Conservation (phyloP, 768 basidiomycete species). For the Amanita subjunquillea region DNA sequence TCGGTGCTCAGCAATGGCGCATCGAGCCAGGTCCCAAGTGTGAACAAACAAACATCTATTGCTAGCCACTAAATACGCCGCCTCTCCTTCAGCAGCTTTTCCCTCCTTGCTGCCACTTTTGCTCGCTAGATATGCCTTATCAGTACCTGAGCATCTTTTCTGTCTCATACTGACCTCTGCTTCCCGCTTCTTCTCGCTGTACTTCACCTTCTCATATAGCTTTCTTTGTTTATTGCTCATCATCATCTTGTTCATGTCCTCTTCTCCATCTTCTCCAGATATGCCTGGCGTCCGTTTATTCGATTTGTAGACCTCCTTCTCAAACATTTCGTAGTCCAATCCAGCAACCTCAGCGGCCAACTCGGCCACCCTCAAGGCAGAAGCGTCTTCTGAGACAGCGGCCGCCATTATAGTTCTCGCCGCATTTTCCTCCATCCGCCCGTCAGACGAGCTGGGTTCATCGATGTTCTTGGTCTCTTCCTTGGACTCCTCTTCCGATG, state of each 20-base stretch:
- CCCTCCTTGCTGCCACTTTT: slow-evolving; percentile 48
- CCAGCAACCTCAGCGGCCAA: slow-evolving; percentile 87
- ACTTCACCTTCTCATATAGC: slow-evolving; percentile 89
- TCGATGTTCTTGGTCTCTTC: neutral
- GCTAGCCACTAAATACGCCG: slow-evolving; percentile 11
- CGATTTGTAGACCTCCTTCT: slow-evolving; percentile 60
- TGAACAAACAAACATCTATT: neutral
- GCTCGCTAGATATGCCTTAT: slow-evolving; percentile 35
- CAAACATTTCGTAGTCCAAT: slow-evolving; percentile 69
- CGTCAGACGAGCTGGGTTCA: neutral
- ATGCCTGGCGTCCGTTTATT: slow-evolving; percentile 29
- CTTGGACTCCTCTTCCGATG: slow-evolving; percentile 11
- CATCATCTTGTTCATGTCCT: slow-evolving; percentile 96
- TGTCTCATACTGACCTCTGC: slow-evolving; percentile 53
- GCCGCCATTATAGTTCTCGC: slow-evolving; percentile 18
- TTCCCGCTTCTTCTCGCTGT: slow-evolving; percentile 66
- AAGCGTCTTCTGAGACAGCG: slow-evolving; percentile 36
- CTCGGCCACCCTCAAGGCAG: slow-evolving; percentile 77
- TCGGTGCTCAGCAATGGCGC: neutral
- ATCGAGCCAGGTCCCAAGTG: neutral
- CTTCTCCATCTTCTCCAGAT: slow-evolving; percentile 38
- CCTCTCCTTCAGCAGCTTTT: slow-evolving; percentile 43
- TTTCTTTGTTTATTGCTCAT: slow-evolving; percentile 94
- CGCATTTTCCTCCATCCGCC: slow-evolving; percentile 7
- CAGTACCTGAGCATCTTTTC: neutral